Evolutionary conservation across 495 filamentous ascomycete species (phyloP), one percentile per base, ranked within the genome.

Genomic region (Aspergillus homomorphus): DNA sequence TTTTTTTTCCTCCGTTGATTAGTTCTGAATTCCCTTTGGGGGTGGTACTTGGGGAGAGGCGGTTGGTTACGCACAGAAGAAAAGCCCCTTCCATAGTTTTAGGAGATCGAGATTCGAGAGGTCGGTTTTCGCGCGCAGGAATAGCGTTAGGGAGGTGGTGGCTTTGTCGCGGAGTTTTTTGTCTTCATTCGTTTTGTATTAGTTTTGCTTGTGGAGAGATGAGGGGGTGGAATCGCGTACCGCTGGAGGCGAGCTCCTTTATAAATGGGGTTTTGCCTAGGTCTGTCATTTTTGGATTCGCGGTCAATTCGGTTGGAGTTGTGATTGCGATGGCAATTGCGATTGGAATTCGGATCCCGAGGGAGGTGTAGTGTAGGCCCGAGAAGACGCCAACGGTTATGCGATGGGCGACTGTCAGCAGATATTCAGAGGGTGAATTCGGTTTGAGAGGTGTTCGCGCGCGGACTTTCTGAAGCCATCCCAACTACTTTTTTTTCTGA

Each of bases 51-150:
- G 55, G 19, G 14, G 20, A 20, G 33, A 15, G 48, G 49, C 26
- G 38, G 9, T 12, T 10, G 14, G n/a, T n/a, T n/a, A 67, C 72
- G 9, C 74, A 87, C 91, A 94, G 82, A 89, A 98, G 77, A 95
- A 98, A 22, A 98, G 84, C 38, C 93, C 94, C 73, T 96, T 96
- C 91, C 92, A 96, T 59, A 98, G 81, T 75, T 97, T 96, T 54
- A 95, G 80, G 30, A 90, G 77, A 51, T 98, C 93, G 62, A 95
- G 72, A 19, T 85, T 78, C 15, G 83, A 77, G 55, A 98, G 84
- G 38, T 82, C 73, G 23, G 82, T 82, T 30, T 83, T 82, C 19
- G 85, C 84, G 57, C 75, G 75, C 66, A 98, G 85, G 76, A 89
- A 98, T 44, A 83, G 82, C 43, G 86, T 86, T 10, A 98, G 84